phyloP scores from a whole-genome alignment of 108 stramenopile species.

The Cyclotella cryptica region DNA sequence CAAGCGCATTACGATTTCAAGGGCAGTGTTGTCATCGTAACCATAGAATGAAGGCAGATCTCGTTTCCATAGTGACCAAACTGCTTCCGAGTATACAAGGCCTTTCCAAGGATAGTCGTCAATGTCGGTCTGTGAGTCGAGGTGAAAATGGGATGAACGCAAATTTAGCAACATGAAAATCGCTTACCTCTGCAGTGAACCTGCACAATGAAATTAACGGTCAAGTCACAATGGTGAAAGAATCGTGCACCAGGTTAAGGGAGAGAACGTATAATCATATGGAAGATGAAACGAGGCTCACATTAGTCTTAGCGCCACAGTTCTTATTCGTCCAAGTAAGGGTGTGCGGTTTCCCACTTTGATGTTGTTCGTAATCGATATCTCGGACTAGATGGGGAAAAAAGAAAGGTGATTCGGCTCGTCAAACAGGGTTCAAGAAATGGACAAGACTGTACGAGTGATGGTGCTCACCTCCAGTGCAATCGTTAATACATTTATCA shows the following conservation, averaged over 20 bases:
- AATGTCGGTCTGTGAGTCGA: neutral
- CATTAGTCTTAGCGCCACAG: neutral
- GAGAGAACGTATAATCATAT: neutral
- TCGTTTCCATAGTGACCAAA: conserved; percentile 28
- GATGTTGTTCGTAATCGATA: conserved; percentile 14
- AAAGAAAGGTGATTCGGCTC: neutral
- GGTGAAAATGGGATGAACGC: neutral
- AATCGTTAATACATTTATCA: conserved; percentile 7
- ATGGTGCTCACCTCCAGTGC: conserved; percentile 5
- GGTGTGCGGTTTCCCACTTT: conserved; percentile 1
- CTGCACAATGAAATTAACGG: neutral
- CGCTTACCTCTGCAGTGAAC: conserved; percentile 3
- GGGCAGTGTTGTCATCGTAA: conserved; percentile 27
- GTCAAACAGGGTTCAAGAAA: neutral
- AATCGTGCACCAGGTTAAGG: neutral
- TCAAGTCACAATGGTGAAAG: neutral
- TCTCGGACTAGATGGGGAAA: conserved; percentile 6
- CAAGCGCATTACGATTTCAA: conserved; percentile 24
- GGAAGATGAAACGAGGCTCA: neutral
- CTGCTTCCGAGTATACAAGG: conserved; percentile 28
- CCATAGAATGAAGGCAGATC: conserved; percentile 7
- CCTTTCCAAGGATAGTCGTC: neutral
- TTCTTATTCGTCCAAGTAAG: conserved; percentile 9
- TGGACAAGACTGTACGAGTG: neutral
- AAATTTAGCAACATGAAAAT: neutral